Evolutionary conservation across 345 rosid genomes (phyloP), one percentile per base, ranked within the genome.

Genomic region (Streptanthus diversifolius): DNA sequence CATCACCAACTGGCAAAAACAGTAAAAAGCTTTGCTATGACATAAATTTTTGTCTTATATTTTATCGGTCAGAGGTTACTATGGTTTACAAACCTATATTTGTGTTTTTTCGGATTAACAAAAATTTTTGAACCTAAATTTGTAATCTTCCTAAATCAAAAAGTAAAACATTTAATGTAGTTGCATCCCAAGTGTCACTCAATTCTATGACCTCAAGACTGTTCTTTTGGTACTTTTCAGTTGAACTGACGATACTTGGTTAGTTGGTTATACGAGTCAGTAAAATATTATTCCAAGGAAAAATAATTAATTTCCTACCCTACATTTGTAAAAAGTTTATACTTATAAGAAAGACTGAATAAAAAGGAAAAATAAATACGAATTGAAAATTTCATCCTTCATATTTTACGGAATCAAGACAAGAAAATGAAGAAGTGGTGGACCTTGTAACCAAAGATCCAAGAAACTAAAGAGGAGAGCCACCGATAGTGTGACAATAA

Each of bases 401-500:
- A 25, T 29, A 43, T 33, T 45, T 35, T 8, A 17, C 5, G 36
- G 53, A 62, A 72, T 24, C 9, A 47, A 22, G 4, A 22, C 8
- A 8, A 9, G 1, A 32, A 19, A 40, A 63, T 63, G 70, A 44
- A 37, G 72, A 55, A 48, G 77, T 65, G 77, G 77, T 56, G 55
- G 55, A 49, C 55, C 55, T 22, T 44, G 58, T 17, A 47, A 73
- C 41, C 40, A 66, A 56, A 55, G 71, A 73, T 65, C 63, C 72
- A 47, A 10, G 51, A 65, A 47, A 36, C 72, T 65, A 65, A 8
- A 5, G 43, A 65, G 58, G 59, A 65, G 51, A 67, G 53, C 73
- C 79, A 59, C 35, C 35, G 51, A 75, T 67, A 59, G 79, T 74
- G 78, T 67, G 32, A 59, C 47, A 10, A 67, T 67, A 49, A 67